Evolutionary conservation across 805 yeast genomes (phyloP), one percentile per base, ranked within the genome.

Genomic region (Candida sonorensis): DNA sequence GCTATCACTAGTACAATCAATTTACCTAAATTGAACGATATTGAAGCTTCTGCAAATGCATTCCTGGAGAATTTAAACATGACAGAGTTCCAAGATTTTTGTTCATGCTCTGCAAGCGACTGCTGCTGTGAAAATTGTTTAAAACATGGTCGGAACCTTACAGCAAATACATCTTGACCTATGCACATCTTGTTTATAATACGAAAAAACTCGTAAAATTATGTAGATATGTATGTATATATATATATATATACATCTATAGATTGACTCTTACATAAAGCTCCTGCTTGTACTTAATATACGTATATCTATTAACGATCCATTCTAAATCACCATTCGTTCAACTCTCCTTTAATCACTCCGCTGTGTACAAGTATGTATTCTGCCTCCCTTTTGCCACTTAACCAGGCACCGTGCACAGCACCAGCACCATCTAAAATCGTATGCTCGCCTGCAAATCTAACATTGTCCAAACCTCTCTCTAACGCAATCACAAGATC

Each of bases 381-480:
- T n/a, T 37, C 28, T 1, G 59, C 53, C 35, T 56, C 61, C n/a
- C 59, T 40, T 16, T 33, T 37, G 2, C 61, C 96, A 47, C 90
- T 80, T 39, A 64, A 62, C 75, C 84, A 85, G 0, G 95, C 95
- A 0, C 95, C 96, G 51, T 87, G 94, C 5, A 81, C 92, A 45
- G 95, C 87, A 0, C 96, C 96, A 11, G 86, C 81, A 7, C 94
- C 95, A 43, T 85, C 95, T 44, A 74, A 59, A 15, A 77, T 74
- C 0, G 95, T 81, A 53, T 87, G 95, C 50, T 87, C 96, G 7
- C 96, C 96, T 0, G 95, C 95, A 63, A 87, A 87, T 26, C 95
- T 63, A 3, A 87, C 58, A 7, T 66, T 62, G 10, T 67, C 75
- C 14, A 69, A 60, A 0, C 86, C 83, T 16, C 71, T 70, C 13